Evolutionary conservation across 2,329 filamentous ascomycete species (phyloP), one percentile per base, ranked within the genome.

Genomic region (Ophiostoma novo-ulmi): DNA sequence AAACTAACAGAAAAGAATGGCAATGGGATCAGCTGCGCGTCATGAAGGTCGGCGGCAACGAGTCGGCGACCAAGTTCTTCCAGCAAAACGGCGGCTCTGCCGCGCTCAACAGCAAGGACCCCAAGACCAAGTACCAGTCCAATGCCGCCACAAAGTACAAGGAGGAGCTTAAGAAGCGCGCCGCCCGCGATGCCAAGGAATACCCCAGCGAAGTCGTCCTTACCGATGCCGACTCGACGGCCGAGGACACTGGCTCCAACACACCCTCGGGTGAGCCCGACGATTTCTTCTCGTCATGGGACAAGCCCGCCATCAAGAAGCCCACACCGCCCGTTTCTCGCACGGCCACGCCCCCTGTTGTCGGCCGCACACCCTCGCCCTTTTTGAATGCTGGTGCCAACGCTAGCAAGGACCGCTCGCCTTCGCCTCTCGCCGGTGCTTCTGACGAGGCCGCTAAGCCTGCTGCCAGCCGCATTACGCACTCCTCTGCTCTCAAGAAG

Each of bases 221-320:
- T 74, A 91, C 89, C 71, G 95, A 98, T 76, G 65, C 41, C n/a
- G 86, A 88, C 69, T 83, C 89, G 70, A 94, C 98, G 76, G 65
- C 61, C 26, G 86, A 88, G 69, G 83, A 82, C 35, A 82, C 85
- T 67, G 89, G 92, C 72, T 84, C 88, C 52, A 88, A 85, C 74
- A 96, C 93, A 13, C 92, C 94, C n/a, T 87, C 91, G 65, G 91
- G 89, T 75, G 93, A 97, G 75, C 85, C 90, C 26, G 94, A 97
- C 77, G 95, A 98, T 79, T 99, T 99, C 85, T 99, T 99, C 82
- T 97, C 94, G 11, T 97, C 93, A 0, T 99, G 94, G 95, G 95
- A 98, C 78, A 97, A 98, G 83, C 95, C 95, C 31, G 88, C 93
- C 5, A 96, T 99, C 82, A 99, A 98, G 85, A 89, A 93, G 76